Evolutionary conservation across 148 eudicot species (phyloP), one percentile per base, ranked within the genome.

Genomic region (Rhododendron mucronatum): DNA sequence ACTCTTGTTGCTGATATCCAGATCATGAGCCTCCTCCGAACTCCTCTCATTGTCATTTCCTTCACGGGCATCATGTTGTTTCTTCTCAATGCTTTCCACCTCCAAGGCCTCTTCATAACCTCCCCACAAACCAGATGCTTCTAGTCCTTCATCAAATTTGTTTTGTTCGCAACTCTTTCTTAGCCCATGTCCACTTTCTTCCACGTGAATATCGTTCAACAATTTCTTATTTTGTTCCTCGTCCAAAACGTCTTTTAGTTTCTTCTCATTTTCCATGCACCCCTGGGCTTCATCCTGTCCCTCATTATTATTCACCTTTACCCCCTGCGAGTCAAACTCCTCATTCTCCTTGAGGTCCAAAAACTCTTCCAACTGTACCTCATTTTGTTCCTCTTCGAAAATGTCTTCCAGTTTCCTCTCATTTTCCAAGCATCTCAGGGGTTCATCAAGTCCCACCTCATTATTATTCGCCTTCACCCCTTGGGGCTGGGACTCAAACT

Each of bases 61-160:
- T 28, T 88, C 83, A n/a, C 8, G 84, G 45, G 30, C 51, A 13
- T 77, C 86, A 61, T 77, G 61, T 39, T 82, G 76, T 63, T 80
- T 77, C 85, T 61, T 79, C 71, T 87, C 86, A 81, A 82, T 45
- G 39, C 81, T 87, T 78, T 76, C 87, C 80, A 83, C 71, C 37
- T 79, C 83, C 69, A 30, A 37, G 51, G 35, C 86, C 76, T 89
- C 89, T 78, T 89, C 89, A 86, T 63, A 75, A 48, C 53, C 92
- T 28, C 76, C 77, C 86, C 85, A 69, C 21, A 74, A 57, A 61
- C 39, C 48, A 84, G 73, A 88, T 83, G 89, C 92, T 86, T 91
- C 86, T 61, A 82, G 83, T 84, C 20, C 84, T 73, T 79, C 45
- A 18, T 81, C 90, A 89, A 45, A 71, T 88, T 82, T 90, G 59